Evolutionary conservation across 805 yeast species (phyloP).

Genomic region (Candida coleopterorum): DNA sequence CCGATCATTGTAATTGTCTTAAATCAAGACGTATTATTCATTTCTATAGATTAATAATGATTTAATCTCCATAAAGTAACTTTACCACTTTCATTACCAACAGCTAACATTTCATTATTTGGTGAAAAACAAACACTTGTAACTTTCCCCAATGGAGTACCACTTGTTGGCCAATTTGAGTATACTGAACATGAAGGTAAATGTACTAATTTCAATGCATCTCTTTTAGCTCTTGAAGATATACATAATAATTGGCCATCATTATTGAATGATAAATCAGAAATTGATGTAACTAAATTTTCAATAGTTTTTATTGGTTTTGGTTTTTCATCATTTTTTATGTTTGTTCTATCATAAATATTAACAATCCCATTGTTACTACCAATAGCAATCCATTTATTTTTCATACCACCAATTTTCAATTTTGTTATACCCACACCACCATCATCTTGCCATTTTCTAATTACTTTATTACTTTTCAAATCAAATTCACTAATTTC

Average conservation of each 20-base stretch:
- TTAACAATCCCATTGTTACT: slow-evolving; percentile 85
- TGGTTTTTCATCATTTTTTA: slow-evolving; percentile 16
- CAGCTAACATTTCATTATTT: slow-evolving; percentile 73
- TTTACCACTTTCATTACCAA: slow-evolving; percentile 88
- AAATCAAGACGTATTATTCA: background rate
- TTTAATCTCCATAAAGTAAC: slow-evolving; percentile 85
- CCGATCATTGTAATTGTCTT: no score
- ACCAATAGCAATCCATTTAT: slow-evolving; percentile 87
- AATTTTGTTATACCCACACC: slow-evolving; percentile 81
- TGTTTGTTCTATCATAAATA: slow-evolving; percentile 58
- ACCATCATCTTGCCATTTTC: slow-evolving; percentile 81
- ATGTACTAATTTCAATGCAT: slow-evolving; percentile 82
- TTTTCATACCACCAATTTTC: slow-evolving; percentile 62
- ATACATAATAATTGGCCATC: slow-evolving; percentile 89
- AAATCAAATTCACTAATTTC: slow-evolving; percentile 81
- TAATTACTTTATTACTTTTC: slow-evolving; percentile 41
- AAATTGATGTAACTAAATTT: slow-evolving; percentile 76
- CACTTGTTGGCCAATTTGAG: slow-evolving; percentile 95
- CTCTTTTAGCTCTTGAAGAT: slow-evolving; percentile 80
- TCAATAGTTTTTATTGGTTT: slow-evolving; percentile 66
- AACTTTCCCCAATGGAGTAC: slow-evolving; percentile 94
- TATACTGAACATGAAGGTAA: slow-evolving; percentile 82
- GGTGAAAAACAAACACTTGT: slow-evolving; percentile 78
- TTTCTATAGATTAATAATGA: slow-evolving; percentile 56
- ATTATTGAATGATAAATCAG: slow-evolving; percentile 65